phyloP scores from a whole-genome alignment of 2,329 filamentous ascomycete genomes.

The Aspergillus novofumigatus region DNA sequence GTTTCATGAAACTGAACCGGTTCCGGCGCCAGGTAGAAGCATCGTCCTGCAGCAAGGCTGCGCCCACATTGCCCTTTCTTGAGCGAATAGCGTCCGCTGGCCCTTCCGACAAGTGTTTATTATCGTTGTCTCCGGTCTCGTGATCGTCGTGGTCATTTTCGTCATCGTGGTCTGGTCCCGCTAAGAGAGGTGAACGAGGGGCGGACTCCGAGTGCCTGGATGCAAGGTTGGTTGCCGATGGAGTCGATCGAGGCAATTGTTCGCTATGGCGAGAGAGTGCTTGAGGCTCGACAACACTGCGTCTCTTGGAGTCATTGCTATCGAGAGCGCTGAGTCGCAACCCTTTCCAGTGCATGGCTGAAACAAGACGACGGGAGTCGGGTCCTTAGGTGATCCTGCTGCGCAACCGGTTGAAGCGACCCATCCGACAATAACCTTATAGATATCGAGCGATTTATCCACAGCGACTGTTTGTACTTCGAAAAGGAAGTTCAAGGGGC shows the following conservation, averaged over 20 bases:
- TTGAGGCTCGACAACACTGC: constrained; percentile 28
- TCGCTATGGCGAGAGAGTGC: constrained; percentile 32
- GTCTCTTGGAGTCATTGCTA: constrained; percentile 31
- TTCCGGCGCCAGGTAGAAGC: constrained; percentile 33
- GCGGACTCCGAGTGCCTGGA: constrained; percentile 34
- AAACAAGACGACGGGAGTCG: constrained; percentile 14
- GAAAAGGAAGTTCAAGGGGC: constrained; percentile 1
- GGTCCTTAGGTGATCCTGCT: constrained; percentile 17
- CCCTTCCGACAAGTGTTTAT: constrained; percentile 11
- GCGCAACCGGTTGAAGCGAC: constrained; percentile 12
- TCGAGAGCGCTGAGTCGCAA: constrained; percentile 33
- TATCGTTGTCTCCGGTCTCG: constrained; percentile 5
- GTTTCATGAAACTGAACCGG: constrained; percentile 67
- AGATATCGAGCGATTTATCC: not conserved
- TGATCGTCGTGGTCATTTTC: constrained; percentile 2
- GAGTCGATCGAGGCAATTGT: constrained; percentile 32
- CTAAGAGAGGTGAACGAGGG: constrained; percentile 21
- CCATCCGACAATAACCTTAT: constrained; percentile 17
- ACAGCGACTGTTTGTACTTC: not conserved
- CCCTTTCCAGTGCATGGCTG: constrained; percentile 40
- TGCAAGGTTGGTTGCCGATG: constrained; percentile 24
- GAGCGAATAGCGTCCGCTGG: constrained; percentile 13
- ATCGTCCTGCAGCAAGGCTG: constrained; percentile 15
- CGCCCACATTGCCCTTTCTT: constrained; percentile 13
- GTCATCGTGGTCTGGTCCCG: constrained; percentile 15